Conservation (phyloP, 306 rosid genomes). For the Fragaria vesca region DNA sequence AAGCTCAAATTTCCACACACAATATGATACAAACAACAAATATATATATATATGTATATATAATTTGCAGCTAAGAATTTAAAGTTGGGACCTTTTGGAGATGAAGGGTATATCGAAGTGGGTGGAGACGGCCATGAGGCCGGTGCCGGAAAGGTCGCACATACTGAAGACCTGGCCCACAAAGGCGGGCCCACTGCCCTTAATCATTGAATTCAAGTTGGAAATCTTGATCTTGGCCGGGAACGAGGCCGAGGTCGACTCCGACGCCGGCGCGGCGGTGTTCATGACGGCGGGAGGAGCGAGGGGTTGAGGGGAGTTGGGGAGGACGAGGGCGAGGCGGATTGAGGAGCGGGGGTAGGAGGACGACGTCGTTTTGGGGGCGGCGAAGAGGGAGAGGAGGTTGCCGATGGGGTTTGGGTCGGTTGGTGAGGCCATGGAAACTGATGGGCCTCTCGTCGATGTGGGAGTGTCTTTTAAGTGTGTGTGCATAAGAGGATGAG, state of each 20-base stretch:
- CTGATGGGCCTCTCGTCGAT: background rate
- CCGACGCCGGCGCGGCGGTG: conserved; percentile 32
- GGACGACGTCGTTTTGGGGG: conserved; percentile 29
- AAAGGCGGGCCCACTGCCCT: conserved; percentile 80
- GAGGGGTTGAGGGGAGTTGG: conserved; percentile 8
- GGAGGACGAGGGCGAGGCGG: conserved; percentile 48
- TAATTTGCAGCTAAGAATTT: background rate
- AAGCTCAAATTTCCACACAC: background rate
- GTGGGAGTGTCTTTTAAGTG: background rate
- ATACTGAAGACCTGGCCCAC: conserved; percentile 98
- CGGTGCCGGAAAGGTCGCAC: conserved; percentile 98
- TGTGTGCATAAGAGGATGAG: too few relatives aligned
- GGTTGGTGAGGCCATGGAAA: conserved; percentile 57
- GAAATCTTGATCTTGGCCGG: conserved; percentile 54
- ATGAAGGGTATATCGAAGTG: conserved; percentile 87
- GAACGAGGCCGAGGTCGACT: conserved; percentile 44
- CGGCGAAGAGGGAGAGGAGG: conserved; percentile 49
- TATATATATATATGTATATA: too few relatives aligned
- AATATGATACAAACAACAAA: background rate
- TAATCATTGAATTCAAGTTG: conserved; percentile 39
- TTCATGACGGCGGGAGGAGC: conserved; percentile 20
- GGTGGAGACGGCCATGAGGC: conserved; percentile 94
- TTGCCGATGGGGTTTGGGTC: conserved; percentile 52
- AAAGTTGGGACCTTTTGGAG: conserved; percentile 57
- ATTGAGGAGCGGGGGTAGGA: conserved; percentile 26